Conservation (phyloP, 345 rosid species). For the Atalantia buxifolia region DNA sequence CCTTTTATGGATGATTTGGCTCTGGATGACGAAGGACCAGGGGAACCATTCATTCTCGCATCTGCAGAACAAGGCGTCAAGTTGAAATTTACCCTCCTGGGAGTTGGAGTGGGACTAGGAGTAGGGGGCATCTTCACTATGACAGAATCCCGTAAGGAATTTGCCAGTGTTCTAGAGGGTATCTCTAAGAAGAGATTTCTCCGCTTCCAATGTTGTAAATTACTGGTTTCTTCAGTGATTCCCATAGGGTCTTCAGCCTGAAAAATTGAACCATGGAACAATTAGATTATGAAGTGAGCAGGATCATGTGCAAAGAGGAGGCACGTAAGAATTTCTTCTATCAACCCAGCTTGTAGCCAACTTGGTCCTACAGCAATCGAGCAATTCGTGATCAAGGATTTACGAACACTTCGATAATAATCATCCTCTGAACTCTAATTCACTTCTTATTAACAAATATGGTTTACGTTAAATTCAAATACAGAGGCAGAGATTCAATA, state of each 20-base stretch:
- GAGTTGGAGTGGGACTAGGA: slow-evolving; percentile 80
- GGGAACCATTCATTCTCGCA: slow-evolving; percentile 38
- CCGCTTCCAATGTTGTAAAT: slow-evolving; percentile 53
- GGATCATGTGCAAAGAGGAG: slow-evolving; percentile 14
- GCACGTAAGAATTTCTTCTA: background rate
- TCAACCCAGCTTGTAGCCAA: background rate
- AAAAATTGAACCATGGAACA: slow-evolving; percentile 10
- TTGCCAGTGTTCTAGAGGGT: slow-evolving; percentile 55
- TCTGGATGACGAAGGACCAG: slow-evolving; percentile 46
- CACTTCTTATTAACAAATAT: background rate
- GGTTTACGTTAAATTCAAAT: background rate
- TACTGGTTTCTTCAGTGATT: slow-evolving; percentile 43
- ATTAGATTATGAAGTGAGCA: background rate
- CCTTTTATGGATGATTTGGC: slow-evolving; percentile 64
- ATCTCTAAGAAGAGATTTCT: slow-evolving; percentile 73
- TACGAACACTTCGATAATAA: background rate
- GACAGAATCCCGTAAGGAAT: slow-evolving; percentile 44
- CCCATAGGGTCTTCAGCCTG: slow-evolving; percentile 49
- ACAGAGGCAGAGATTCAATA: background rate
- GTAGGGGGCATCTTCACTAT: slow-evolving; percentile 66
- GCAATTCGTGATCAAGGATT: background rate
- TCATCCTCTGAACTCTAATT: background rate
- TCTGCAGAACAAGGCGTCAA: slow-evolving; percentile 52
- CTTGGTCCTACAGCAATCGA: background rate
- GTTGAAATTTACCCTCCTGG: slow-evolving; percentile 75